Evolutionary conservation across 2,329 filamentous ascomycete species (phyloP).

Genomic region (Tolypocladium capitatum): DNA sequence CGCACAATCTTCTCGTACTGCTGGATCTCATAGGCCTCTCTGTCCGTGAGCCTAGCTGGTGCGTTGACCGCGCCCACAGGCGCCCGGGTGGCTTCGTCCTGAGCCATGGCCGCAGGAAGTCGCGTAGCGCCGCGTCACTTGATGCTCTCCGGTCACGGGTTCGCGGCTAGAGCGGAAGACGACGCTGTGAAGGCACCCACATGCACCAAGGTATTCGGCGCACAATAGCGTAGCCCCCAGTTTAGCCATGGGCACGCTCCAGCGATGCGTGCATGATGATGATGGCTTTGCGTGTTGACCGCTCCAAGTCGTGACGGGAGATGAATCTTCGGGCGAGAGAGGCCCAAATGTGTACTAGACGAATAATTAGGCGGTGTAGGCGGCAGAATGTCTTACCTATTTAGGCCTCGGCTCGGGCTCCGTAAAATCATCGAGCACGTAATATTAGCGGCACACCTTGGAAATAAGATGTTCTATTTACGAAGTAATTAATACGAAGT

Average conservation of each 20-base stretch:
- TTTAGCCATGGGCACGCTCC: background rate
- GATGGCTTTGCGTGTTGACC: background rate
- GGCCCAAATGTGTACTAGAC: background rate
- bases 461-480: no score
- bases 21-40: conserved; percentile 42
- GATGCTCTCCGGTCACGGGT: background rate
- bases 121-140: conserved; percentile 1
- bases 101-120: conserved; percentile 14
- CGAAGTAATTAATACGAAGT: no score
- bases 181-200: background rate
- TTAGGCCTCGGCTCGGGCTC: no score
- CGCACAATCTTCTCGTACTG: conserved; percentile 71
- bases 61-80: conserved; percentile 6
- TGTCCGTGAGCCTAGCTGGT: conserved; percentile 22
- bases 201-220: conserved; percentile 1
- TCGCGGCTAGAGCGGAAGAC: background rate
- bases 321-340: background rate
- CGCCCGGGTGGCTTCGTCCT: conserved; percentile 8
- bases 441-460: background rate
- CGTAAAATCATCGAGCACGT: no score
- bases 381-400: conserved; percentile 10
- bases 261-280: background rate
- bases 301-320: background rate
- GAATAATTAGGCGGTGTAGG: conserved; percentile 17
- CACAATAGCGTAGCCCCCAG: background rate